Percentiles rank a stretch among this genome's conserved stretches.
Evolutionary conservation across 192 early-diverging fungal species (phyloP).

Genomic region (Coemansia sp.): DNA sequence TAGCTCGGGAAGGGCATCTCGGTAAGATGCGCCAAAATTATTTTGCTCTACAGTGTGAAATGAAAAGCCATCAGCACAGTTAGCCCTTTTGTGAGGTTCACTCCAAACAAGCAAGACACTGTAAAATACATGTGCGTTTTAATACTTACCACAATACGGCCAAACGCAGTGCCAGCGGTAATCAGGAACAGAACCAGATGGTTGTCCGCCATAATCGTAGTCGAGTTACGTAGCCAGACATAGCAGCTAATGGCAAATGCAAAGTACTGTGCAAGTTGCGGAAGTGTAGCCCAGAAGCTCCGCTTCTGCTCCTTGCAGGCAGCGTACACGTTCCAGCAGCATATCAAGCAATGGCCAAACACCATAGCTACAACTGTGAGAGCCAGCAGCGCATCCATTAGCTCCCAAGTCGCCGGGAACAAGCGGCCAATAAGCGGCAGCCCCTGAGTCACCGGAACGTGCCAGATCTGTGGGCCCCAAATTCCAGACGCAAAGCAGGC

Average conservation of each 20-base stretch:
- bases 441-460: conserved; percentile 36
- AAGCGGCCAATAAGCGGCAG: conserved; percentile 34
- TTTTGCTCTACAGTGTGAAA: conserved; percentile 61
- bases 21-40: conserved; percentile 86
- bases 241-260: conserved; percentile 62
- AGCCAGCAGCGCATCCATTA: conserved; percentile 35
- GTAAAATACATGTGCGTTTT: neutral
- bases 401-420: conserved; percentile 47
- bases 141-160: conserved; percentile 66
- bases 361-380: conserved; percentile 35
- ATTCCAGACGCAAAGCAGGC: conserved; percentile 69
- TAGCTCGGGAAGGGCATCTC: conserved; percentile 80
- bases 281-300: conserved; percentile 60
- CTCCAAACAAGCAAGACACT: neutral
- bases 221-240: conserved; percentile 70
- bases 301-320: conserved; percentile 58
- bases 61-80: neutral
- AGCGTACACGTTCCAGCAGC: conserved; percentile 49
- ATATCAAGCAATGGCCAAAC: conserved; percentile 42
- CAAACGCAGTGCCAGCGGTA: conserved; percentile 78
- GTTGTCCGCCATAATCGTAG: conserved; percentile 63
- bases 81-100: too few relatives aligned
- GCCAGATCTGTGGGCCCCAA: conserved; percentile 71
- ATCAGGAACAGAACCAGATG: conserved; percentile 74
- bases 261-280: conserved; percentile 63